Evolutionary conservation across 257 asterid species (phyloP).

Genomic region (Phtheirospermum japonicum): DNA sequence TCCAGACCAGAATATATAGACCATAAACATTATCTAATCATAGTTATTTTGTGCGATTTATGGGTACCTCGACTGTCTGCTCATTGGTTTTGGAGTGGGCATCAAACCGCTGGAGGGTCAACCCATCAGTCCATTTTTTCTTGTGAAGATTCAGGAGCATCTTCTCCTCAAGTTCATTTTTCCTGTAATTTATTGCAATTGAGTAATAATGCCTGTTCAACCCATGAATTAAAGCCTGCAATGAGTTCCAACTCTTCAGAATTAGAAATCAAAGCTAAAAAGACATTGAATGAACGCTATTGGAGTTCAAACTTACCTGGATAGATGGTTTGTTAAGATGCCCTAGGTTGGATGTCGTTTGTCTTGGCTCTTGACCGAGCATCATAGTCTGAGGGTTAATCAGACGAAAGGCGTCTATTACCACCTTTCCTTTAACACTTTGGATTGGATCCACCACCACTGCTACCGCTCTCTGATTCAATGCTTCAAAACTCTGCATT

Average conservation of each 20-base stretch:
- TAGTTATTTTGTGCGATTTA: neutral
- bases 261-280: conserved; percentile 22
- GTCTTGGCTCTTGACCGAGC: conserved; percentile 99
- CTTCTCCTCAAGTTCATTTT: conserved; percentile 98
- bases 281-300: neutral
- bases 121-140: conserved; percentile 95
- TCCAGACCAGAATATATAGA: neutral
- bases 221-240: conserved; percentile 94
- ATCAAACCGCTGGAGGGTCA: conserved; percentile 86
- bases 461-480: conserved; percentile 95
- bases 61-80: conserved; percentile 77
- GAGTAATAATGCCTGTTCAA: conserved; percentile 95
- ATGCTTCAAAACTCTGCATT: conserved; percentile 94
- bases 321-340: conserved; percentile 97
- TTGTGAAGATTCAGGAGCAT: conserved; percentile 94
- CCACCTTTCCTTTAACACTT: conserved; percentile 98
- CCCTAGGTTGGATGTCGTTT: conserved; percentile 95
- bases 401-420: conserved; percentile 96
- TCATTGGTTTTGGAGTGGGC: conserved; percentile 93
- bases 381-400: conserved; percentile 99
- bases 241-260: conserved; percentile 23
- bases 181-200: conserved; percentile 90
- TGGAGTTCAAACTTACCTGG: conserved; percentile 44
- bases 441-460: conserved; percentile 99
- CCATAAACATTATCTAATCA: neutral